phyloP scores from a whole-genome alignment of 306 rosid species.

The Trifolium subterraneum region DNA sequence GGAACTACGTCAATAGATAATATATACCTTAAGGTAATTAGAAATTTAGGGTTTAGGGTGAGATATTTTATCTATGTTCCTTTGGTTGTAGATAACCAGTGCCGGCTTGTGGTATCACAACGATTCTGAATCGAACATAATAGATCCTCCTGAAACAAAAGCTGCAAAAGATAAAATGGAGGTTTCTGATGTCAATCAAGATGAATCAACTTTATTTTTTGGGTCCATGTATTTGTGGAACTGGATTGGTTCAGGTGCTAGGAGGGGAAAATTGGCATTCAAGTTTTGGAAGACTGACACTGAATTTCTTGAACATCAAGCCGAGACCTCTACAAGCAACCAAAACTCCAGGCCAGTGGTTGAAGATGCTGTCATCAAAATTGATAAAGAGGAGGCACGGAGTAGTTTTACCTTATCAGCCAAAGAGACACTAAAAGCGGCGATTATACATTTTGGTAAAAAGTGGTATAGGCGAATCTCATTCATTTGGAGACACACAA shows the following conservation, averaged over 20 bases:
- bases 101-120: slow-evolving; percentile 84
- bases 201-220: slow-evolving; percentile 61
- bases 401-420: slow-evolving; percentile 66
- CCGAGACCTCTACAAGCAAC: slow-evolving; percentile 57
- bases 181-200: slow-evolving; percentile 61
- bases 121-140: slow-evolving; percentile 56
- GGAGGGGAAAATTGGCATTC: slow-evolving; percentile 62
- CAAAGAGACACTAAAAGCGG: slow-evolving; percentile 79
- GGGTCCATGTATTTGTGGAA: slow-evolving; percentile 72
- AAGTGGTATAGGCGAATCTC: slow-evolving; percentile 81
- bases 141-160: slow-evolving; percentile 50
- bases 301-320: slow-evolving; percentile 69
- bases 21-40: background rate
- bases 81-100: slow-evolving; percentile 70
- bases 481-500: slow-evolving; percentile 71
- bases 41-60: slow-evolving; percentile 24
- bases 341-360: slow-evolving; percentile 53
- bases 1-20: slow-evolving; percentile 14
- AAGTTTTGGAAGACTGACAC: slow-evolving; percentile 74
- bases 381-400: slow-evolving; percentile 66
- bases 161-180: slow-evolving; percentile 52
- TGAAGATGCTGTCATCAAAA: slow-evolving; percentile 63
- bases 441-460: slow-evolving; percentile 65
- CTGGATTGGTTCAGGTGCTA: slow-evolving; percentile 76
- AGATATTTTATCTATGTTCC: slow-evolving; percentile 31